Evolutionary conservation across 208 protist genomes (phyloP).

Genomic region (Acanthamoeba rhysodes): DNA sequence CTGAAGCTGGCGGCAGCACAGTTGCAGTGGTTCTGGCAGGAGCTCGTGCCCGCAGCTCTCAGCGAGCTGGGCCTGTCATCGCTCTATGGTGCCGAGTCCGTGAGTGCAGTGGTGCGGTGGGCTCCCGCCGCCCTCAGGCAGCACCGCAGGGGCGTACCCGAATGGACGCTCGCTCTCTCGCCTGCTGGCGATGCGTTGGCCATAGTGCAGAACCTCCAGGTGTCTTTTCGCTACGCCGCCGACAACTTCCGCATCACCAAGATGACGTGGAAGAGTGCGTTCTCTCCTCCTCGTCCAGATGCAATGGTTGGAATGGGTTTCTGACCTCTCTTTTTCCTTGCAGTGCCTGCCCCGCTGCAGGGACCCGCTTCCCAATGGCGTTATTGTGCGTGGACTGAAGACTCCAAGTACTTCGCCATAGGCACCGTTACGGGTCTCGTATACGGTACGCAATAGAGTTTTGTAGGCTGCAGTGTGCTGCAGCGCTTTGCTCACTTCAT

Average conservation of each 20-base stretch:
- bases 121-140: conserved; percentile 24
- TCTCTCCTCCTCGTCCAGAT: too few species aligned
- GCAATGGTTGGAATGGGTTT: background rate
- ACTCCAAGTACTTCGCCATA: conserved; percentile 31
- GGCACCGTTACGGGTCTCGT: conserved; percentile 28
- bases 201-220: conserved; percentile 48
- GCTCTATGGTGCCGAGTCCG: conserved; percentile 7
- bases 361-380: conserved; percentile 33
- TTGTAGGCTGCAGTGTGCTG: background rate
- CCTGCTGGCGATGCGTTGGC: conserved; percentile 36
- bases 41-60: background rate
- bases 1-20: background rate
- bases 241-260: conserved; percentile 74
- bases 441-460: background rate
- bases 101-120: conserved; percentile 25
- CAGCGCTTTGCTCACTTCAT: background rate
- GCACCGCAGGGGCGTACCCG: background rate
- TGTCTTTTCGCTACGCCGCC: conserved; percentile 66
- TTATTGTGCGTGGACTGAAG: conserved; percentile 34
- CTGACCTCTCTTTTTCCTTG: background rate
- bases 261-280: conserved; percentile 19
- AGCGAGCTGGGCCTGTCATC: background rate
- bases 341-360: conserved; percentile 20
- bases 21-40: background rate
- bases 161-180: conserved; percentile 13